These are phyloP conservation scores for Myochromella boudieri DNA, from an alignment of 768 basidiomycete species.

Conservation along the genomic window DNA sequence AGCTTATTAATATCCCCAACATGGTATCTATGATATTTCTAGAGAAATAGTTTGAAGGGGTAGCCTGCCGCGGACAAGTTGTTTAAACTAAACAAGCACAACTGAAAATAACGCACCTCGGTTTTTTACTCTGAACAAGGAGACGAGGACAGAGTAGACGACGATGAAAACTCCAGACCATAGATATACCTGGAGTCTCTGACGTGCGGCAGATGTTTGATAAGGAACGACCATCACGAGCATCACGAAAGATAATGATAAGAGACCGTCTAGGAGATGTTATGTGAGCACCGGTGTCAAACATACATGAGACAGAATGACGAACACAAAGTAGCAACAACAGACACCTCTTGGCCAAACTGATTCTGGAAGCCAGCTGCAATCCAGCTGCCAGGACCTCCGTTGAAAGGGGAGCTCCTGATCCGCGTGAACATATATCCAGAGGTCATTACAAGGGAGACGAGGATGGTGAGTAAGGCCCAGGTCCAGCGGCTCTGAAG, in stretches of 20 bases:
- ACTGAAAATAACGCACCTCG: conserved; percentile 50
- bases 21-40: too few species aligned
- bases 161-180: conserved; percentile 83
- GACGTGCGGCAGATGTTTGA: conserved; percentile 67
- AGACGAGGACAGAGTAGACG: conserved; percentile 83
- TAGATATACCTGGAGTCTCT: conserved; percentile 85
- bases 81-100: background rate
- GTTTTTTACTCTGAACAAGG: conserved; percentile 90
- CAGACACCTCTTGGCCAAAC: conserved; percentile 90
- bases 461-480: conserved; percentile 58
- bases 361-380: conserved; percentile 88
- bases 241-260: conserved; percentile 78
- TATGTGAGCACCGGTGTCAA: background rate
- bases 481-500: conserved; percentile 76
- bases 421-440: conserved; percentile 98
- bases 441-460: conserved; percentile 81
- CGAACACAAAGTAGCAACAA: conserved; percentile 84
- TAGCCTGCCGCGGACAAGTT: conserved; percentile 48
- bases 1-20: too few species aligned
- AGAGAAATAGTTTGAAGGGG: conserved; percentile 74
- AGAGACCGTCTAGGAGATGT: conserved; percentile 67
- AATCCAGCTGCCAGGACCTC: conserved; percentile 73
- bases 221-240: conserved; percentile 80
- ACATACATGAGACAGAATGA: conserved; percentile 17
- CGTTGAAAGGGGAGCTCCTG: conserved; percentile 70